A percentile compares a stretch with the other conserved stretches of the same genome.
phyloP scores from a whole-genome alignment of 2,329 filamentous ascomycete genomes.

The Fusarium piperis region DNA sequence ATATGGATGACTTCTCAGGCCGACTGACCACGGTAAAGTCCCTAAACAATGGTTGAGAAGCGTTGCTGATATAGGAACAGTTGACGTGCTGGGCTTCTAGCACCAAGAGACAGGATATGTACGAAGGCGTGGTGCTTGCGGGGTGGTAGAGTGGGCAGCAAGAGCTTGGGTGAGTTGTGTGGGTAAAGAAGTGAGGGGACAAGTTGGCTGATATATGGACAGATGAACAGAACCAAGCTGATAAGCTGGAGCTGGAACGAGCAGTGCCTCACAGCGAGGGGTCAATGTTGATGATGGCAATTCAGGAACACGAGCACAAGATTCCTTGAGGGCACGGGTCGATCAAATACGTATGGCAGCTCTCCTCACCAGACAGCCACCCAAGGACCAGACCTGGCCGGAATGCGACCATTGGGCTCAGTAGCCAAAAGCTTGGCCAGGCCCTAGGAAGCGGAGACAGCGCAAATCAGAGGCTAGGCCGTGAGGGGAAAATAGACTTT shows the following conservation, averaged over 20 bases:
- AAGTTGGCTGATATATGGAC: constrained; percentile 23
- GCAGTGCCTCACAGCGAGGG: constrained; percentile 7
- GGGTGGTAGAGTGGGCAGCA: neutral
- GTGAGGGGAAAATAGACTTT: constrained; percentile 43
- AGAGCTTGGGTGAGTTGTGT: neutral
- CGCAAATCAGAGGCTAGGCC: constrained; percentile 19
- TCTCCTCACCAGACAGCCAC: constrained; percentile 22
- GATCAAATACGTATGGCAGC: constrained; percentile 27
- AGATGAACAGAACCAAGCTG: constrained; percentile 5
- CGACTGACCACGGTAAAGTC: neutral
- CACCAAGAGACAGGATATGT: neutral
- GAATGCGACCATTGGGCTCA: constrained; percentile 4
- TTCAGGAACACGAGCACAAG: constrained; percentile 9
- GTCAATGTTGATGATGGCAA: neutral
- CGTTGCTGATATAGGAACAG: neutral
- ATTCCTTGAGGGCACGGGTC: constrained; percentile 5
- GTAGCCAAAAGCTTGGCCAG: constrained; percentile 23
- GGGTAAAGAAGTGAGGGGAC: neutral
- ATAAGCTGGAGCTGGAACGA: neutral
- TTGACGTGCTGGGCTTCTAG: neutral
- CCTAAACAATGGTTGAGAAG: neutral
- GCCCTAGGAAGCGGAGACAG: constrained; percentile 13
- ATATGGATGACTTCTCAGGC: neutral
- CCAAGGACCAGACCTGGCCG: constrained; percentile 1
- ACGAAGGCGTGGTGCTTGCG: neutral